Conservation (phyloP, 148 eudicot genomes). For the Spergularia marina region DNA sequence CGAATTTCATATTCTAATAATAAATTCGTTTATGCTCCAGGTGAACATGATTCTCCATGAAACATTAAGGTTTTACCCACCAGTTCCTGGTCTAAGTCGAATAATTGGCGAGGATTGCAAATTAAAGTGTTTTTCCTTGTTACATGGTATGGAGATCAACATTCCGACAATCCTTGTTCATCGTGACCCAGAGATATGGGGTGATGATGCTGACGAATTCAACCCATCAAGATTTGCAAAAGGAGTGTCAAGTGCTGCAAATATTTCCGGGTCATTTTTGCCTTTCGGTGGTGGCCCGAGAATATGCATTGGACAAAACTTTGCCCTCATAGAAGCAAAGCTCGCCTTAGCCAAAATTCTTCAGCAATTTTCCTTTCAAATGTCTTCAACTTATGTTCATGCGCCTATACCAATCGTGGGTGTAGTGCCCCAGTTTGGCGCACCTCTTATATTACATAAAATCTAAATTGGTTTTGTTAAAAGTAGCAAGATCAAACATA, state of each 20-base stretch:
- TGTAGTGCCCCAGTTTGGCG: slow-evolving; percentile 37
- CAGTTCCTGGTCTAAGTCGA: slow-evolving; percentile 24
- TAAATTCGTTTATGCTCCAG: slow-evolving; percentile 9
- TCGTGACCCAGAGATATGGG: slow-evolving; percentile 44
- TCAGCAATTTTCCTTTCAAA: slow-evolving; percentile 40
- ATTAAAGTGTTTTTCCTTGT: slow-evolving; percentile 27
- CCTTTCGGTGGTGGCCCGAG: slow-evolving; percentile 24
- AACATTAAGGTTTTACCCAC: slow-evolving; percentile 43
- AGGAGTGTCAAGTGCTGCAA: slow-evolving; percentile 18
- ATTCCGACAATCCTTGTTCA: slow-evolving; percentile 38
- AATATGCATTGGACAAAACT: slow-evolving; percentile 39
- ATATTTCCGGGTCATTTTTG: slow-evolving; percentile 1
- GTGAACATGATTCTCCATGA: slow-evolving; percentile 40
- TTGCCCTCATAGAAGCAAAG: slow-evolving; percentile 44
- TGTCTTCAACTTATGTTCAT: slow-evolving; percentile 46
- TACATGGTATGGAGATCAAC: slow-evolving; percentile 27
- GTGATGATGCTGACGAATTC: slow-evolving; percentile 29
- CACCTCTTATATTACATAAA: slow-evolving; percentile 21
- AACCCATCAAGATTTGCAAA: slow-evolving; percentile 24
- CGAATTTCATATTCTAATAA: neutral
- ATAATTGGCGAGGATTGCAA: slow-evolving; percentile 20
- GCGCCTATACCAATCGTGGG: slow-evolving; percentile 36
- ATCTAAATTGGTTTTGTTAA: neutral
- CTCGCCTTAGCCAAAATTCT: slow-evolving; percentile 46
- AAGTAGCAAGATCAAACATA: too few species aligned